A percentile compares a stretch with the other conserved stretches of the same genome.
These are phyloP conservation scores for Melanomma pulvis-pyrius DNA, from an alignment of 495 filamentous ascomycete genomes.

Conservation along the genomic window DNA sequence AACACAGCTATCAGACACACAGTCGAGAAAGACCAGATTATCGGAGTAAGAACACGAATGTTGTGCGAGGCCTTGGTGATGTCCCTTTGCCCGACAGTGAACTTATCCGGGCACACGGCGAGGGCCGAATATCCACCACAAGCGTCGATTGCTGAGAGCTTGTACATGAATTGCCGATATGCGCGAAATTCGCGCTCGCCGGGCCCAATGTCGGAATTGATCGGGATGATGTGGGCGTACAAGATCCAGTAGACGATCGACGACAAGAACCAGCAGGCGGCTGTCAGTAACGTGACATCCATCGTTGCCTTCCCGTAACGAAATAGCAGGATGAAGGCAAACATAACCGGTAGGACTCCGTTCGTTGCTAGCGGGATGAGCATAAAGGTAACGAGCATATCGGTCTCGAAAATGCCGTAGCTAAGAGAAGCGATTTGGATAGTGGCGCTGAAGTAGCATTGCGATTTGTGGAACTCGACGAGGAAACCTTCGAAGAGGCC, in stretches of 20 bases:
- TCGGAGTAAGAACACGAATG: constrained; percentile 15
- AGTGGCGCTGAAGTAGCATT: constrained; percentile 34
- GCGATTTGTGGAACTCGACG: constrained; percentile 29
- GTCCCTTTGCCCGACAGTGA: background rate
- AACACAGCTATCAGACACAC: constrained; percentile 2
- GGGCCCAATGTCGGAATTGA: constrained; percentile 3
- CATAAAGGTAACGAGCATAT: constrained; percentile 30
- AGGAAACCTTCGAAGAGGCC: constrained; percentile 18
- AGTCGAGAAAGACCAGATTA: constrained; percentile 23
- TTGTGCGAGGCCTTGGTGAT: constrained; percentile 4
- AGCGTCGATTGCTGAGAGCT: constrained; percentile 12
- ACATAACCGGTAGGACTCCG: constrained; percentile 25
- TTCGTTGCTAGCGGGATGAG: constrained; percentile 27
- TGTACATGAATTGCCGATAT: constrained; percentile 30
- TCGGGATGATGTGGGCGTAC: constrained; percentile 20
- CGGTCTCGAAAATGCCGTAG: constrained; percentile 26
- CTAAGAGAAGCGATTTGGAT: constrained; percentile 23
- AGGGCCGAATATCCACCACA: constrained; percentile 25
- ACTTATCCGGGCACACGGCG: constrained; percentile 20
- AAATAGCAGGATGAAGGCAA: constrained; percentile 24
- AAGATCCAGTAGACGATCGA: constrained; percentile 28
- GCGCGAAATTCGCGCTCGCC: background rate
- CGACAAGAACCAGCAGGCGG: constrained; percentile 10
- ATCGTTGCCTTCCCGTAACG: background rate
- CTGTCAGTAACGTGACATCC: constrained; percentile 16